A percentile compares a stretch with the other conserved stretches of the same genome.
Evolutionary conservation across 305 asterid genomes (phyloP).

Genomic region (Fraxinus greggii): DNA sequence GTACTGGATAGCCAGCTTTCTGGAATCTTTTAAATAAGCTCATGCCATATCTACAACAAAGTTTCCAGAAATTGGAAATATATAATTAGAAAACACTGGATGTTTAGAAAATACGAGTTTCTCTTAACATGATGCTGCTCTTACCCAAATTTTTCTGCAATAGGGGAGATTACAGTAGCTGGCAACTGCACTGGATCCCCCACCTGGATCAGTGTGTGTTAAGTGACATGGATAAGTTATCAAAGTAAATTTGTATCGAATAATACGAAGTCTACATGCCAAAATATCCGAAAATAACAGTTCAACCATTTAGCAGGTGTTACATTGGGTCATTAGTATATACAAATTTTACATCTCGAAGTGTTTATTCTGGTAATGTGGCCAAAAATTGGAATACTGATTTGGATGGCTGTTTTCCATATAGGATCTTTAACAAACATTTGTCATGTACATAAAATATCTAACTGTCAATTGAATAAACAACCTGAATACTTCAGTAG

Average conservation of each 20-base stretch:
- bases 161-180: slow-evolving; percentile 84
- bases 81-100: neutral
- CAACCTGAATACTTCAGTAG: neutral
- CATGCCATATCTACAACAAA: slow-evolving; percentile 60
- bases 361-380: neutral
- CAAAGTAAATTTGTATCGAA: neutral
- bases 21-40: slow-evolving; percentile 93
- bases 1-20: slow-evolving; percentile 91
- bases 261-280: neutral
- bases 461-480: neutral
- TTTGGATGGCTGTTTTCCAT: neutral
- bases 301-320: neutral
- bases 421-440: neutral
- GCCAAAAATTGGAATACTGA: neutral
- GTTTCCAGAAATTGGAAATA: slow-evolving; percentile 9
- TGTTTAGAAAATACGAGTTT: slow-evolving; percentile 8
- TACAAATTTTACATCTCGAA: neutral
- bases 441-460: neutral
- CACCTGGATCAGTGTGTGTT: slow-evolving; percentile 47
- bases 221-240: neutral
- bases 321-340: neutral
- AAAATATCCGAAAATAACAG: neutral
- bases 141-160: slow-evolving; percentile 80
- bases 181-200: slow-evolving; percentile 99
- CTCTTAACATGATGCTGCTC: slow-evolving; percentile 22